These are phyloP conservation scores for Narthecium ossifragum DNA, from an alignment of 106 monocot species.

Conservation along the genomic window DNA sequence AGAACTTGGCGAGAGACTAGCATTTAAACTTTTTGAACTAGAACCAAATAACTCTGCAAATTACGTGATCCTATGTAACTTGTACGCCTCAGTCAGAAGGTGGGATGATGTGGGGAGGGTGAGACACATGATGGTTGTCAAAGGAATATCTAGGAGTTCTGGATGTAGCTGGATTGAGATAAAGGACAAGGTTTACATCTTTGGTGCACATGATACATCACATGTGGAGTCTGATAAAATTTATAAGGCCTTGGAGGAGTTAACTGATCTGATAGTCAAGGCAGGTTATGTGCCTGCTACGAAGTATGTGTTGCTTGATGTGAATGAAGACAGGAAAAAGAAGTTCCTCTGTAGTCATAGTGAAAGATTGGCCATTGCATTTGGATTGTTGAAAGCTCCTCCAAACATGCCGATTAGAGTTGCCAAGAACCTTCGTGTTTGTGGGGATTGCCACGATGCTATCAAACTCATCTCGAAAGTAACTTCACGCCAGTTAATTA, in stretches of 20 bases:
- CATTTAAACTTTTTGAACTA: constrained; percentile 27
- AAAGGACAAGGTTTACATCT: constrained; percentile 26
- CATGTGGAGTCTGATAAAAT: constrained; percentile 19
- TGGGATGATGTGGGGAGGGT: constrained; percentile 38
- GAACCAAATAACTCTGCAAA: constrained; percentile 36
- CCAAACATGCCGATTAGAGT: constrained; percentile 33
- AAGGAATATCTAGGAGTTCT: constrained; percentile 23
- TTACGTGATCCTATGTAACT: constrained; percentile 40
- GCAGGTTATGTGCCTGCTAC: constrained; percentile 34
- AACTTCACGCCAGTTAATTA: constrained; percentile 15
- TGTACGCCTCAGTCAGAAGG: constrained; percentile 32
- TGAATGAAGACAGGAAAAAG: constrained; percentile 38
- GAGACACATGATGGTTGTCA: constrained; percentile 20
- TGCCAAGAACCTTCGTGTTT: constrained; percentile 36
- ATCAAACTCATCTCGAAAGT: constrained; percentile 46
- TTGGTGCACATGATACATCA: constrained; percentile 40
- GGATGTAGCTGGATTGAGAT: constrained; percentile 50
- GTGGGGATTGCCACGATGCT: constrained; percentile 33
- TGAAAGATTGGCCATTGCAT: constrained; percentile 47
- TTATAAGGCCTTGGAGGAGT: constrained; percentile 15
- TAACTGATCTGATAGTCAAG: constrained; percentile 17
- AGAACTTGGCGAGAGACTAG: constrained; percentile 34
- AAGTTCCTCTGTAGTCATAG: constrained; percentile 32
- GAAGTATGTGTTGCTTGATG: constrained; percentile 29
- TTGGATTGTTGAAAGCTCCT: constrained; percentile 36